These are phyloP conservation scores for Sarocladiaceae sp. DNA, from an alignment of 2,329 filamentous ascomycete species.

Conservation along the genomic window DNA sequence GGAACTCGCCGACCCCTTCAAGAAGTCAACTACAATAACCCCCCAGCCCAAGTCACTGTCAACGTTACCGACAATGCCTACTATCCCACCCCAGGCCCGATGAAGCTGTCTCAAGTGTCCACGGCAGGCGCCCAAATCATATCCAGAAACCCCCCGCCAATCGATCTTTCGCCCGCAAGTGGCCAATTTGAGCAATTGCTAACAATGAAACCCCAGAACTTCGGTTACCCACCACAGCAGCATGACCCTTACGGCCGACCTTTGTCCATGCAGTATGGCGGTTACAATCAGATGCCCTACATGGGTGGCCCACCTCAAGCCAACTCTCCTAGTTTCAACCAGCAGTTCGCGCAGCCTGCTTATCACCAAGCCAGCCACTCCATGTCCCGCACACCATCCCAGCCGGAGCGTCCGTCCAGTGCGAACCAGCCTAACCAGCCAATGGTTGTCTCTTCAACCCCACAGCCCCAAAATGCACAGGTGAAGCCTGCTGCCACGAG, in stretches of 20 bases:
- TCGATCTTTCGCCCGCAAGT: conserved; percentile 65
- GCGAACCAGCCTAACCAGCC: conserved; percentile 57
- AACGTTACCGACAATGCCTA: conserved; percentile 7
- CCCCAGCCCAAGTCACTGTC: not conserved
- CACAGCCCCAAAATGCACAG: conserved; percentile 60
- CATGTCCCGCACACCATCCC: conserved; percentile 83
- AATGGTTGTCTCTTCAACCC: conserved; percentile 57
- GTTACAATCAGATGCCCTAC: conserved; percentile 44
- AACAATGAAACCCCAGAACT: conserved; percentile 65
- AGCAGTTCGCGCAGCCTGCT: conserved; percentile 36
- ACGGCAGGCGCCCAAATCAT: not conserved
- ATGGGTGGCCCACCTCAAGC: conserved; percentile 38
- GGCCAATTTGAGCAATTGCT: conserved; percentile 73
- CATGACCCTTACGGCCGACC: conserved; percentile 36
- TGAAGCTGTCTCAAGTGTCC: conserved; percentile 12
- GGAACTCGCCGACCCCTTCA: conserved; percentile 10
- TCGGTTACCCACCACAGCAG: conserved; percentile 45
- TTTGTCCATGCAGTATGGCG: conserved; percentile 35
- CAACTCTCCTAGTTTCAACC: conserved; percentile 48
- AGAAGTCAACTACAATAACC: not conserved
- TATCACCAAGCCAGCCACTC: conserved; percentile 52
- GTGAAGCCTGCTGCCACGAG: conserved; percentile 36
- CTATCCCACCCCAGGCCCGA: conserved; percentile 7
- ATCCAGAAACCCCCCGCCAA: conserved; percentile 14
- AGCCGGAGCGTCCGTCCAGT: conserved; percentile 66